A percentile compares a stretch with the other conserved stretches of the same genome.
These are phyloP conservation scores for Cicer judaicum DNA, from an alignment of 306 rosid genomes.

Conservation along the genomic window DNA sequence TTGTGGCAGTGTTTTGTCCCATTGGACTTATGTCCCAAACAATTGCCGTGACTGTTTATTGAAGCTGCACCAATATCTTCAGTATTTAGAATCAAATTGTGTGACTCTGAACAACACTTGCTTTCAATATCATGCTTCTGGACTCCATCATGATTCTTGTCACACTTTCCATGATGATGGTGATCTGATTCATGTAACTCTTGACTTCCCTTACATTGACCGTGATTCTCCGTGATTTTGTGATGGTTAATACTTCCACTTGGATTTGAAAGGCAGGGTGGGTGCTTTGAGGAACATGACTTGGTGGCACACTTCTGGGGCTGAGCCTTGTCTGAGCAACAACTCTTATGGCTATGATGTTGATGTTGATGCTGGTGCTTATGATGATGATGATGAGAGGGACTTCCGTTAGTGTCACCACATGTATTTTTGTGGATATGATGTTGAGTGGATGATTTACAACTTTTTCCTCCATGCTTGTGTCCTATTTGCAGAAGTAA, in stretches of 20 bases:
- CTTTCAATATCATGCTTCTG: slow-evolving; percentile 47
- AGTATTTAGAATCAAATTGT: slow-evolving; percentile 14
- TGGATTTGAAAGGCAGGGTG: slow-evolving; percentile 43
- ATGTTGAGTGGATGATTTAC: slow-evolving; percentile 48
- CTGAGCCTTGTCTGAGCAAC: slow-evolving; percentile 55
- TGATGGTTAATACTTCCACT: slow-evolving; percentile 41
- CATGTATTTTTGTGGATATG: slow-evolving; percentile 57
- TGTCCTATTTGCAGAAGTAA: slow-evolving; percentile 58
- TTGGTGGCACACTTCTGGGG: slow-evolving; percentile 54
- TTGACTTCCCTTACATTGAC: slow-evolving; percentile 42
- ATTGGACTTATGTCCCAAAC: slow-evolving; percentile 43
- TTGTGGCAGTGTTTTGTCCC: slow-evolving; percentile 43
- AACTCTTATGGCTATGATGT: slow-evolving; percentile 47
- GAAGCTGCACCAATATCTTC: slow-evolving; percentile 35
- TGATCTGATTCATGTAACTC: slow-evolving; percentile 48
- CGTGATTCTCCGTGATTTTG: slow-evolving; percentile 39
- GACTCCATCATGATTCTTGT: slow-evolving; percentile 35
- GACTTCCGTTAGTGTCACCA: slow-evolving; percentile 34
- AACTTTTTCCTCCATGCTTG: slow-evolving; percentile 55
- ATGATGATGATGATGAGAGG: slow-evolving; percentile 42
- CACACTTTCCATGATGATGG: slow-evolving; percentile 50
- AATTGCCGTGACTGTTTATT: slow-evolving; percentile 22
- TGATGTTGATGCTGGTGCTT: slow-evolving; percentile 41
- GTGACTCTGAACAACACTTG: slow-evolving; percentile 42
- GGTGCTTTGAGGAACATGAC: slow-evolving; percentile 47